phyloP scores from a whole-genome alignment of 108 stramenopile species.

The Pseudonitzschia multiseries region DNA sequence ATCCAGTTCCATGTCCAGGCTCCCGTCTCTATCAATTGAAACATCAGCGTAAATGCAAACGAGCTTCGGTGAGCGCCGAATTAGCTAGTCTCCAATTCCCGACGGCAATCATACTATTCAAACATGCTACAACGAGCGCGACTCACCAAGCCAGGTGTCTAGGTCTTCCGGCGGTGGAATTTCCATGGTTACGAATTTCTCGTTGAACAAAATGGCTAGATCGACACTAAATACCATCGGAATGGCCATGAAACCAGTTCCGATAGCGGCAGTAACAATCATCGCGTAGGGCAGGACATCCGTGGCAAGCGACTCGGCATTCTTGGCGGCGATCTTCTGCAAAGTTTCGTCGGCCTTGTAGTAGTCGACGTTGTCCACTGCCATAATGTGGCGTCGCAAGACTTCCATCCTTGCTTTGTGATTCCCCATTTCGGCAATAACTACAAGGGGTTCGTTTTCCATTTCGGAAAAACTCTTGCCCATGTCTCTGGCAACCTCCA shows the following conservation, averaged over 20 bases:
- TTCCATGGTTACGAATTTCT: constrained; percentile 77
- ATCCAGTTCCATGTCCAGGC: constrained; percentile 85
- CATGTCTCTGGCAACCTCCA: constrained; percentile 40
- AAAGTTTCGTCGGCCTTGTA: constrained; percentile 39
- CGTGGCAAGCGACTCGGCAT: constrained; percentile 54
- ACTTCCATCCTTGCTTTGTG: constrained; percentile 52
- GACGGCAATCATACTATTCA: neutral
- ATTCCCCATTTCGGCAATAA: constrained; percentile 47
- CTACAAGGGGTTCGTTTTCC: constrained; percentile 55
- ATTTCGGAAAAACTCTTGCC: constrained; percentile 38
- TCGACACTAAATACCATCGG: constrained; percentile 76
- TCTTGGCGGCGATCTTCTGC: constrained; percentile 44
- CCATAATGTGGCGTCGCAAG: constrained; percentile 67
- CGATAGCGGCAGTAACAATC: constrained; percentile 55
- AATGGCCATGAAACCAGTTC: constrained; percentile 49
- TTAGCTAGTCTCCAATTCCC: neutral
- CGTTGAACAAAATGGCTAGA: constrained; percentile 82
- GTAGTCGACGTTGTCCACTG: constrained; percentile 43
- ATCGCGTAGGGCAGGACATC: constrained; percentile 66
- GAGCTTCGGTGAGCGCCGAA: neutral
- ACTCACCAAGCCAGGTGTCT: constrained; percentile 48
- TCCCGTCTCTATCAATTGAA: constrained; percentile 64
- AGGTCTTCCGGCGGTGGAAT: constrained; percentile 76
- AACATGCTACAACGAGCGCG: neutral
- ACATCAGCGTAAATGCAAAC: neutral